Base-by-base conservation (phyloP, 805 yeast genomes). In the Limtongozyma cylindracea region DNA sequence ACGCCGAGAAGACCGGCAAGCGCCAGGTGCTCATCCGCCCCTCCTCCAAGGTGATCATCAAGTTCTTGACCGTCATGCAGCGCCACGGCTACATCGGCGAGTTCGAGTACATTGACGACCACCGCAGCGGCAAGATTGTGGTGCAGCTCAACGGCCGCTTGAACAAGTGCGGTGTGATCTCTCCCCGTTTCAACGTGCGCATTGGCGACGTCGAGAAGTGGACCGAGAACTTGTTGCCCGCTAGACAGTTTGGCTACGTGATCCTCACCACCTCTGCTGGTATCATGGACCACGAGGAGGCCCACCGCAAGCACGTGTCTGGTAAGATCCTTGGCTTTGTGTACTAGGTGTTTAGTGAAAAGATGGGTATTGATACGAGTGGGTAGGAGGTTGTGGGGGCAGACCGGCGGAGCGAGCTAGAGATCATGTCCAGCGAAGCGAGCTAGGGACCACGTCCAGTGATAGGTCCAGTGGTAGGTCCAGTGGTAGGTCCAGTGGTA, bases 11-110 rank as follows among this genome's bases (percentile, higher is more conserved):
- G 34, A 41, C 45, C 34, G 45, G 45, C 29, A 41, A 41, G 45
- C 39, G 45, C 28, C 47, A 41, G 29, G 45, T 41, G 24, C 37
- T 41, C 41, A 33, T 41, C 33, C 41, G 47, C 37, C 47, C 47
- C 24, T 41, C 47, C 18, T 41, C 47, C 33, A 40, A 40, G 39
- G 41, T 34, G 25, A 40, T 41, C 36, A 32, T 37, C 38, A 37
- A 33, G 35, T 39, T 37, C 33, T 38, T 40, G 35, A 34, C 35
- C 23, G 44, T 37, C 19, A 38, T 38, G 41, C 45, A 34, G 29
- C 35, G 31, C 35, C 45, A 34, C 40, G 59, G 45, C 23, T 42
- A 42, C 45, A 41, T 42, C 26, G 45, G 44, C 24, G 46, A 40
- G 28, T 40, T 42, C 32, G 46, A 41, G 34, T 42, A 41, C 43